These are phyloP conservation scores for Magnaporthiopsis incrustans DNA, from an alignment of 2,329 filamentous ascomycete genomes.

Conservation along the genomic window DNA sequence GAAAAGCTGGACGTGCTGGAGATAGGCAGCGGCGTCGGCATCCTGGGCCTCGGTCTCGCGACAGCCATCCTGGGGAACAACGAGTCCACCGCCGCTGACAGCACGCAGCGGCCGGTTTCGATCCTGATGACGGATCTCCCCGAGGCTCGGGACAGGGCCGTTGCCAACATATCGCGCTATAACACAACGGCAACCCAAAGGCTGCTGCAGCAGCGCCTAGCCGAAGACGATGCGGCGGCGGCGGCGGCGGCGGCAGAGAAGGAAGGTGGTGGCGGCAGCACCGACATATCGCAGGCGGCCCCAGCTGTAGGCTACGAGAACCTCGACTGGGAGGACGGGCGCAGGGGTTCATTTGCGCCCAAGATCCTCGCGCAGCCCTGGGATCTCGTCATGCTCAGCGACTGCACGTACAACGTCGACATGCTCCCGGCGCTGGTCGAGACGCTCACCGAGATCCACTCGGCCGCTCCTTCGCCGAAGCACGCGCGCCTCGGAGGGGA, in stretches of 20 bases:
- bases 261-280: background rate
- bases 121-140: conserved; percentile 42
- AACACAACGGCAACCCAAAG: background rate
- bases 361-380: conserved; percentile 31
- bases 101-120: background rate
- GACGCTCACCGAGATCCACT: conserved; percentile 42
- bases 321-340: conserved; percentile 48
- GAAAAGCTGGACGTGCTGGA: conserved; percentile 38
- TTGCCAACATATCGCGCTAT: conserved; percentile 34
- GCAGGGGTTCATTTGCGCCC: conserved; percentile 34
- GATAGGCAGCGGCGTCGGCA: conserved; percentile 49
- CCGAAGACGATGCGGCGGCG: conserved; percentile 12
- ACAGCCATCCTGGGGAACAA: conserved; percentile 12
- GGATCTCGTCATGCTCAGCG: conserved; percentile 48
- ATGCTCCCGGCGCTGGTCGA: conserved; percentile 44
- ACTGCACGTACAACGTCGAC: conserved; percentile 55
- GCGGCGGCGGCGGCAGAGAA: conserved; percentile 8
- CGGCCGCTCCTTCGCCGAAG: background rate
- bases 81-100: background rate
- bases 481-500: conserved; percentile 7
- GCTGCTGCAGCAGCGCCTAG: background rate
- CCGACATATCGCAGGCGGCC: background rate
- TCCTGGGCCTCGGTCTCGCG: conserved; percentile 43
- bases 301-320: conserved; percentile 39
- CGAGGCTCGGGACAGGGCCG: conserved; percentile 42